These are phyloP conservation scores for Fusarium sp. DNA, from an alignment of 2,329 filamentous ascomycete genomes.

Conservation along the genomic window DNA sequence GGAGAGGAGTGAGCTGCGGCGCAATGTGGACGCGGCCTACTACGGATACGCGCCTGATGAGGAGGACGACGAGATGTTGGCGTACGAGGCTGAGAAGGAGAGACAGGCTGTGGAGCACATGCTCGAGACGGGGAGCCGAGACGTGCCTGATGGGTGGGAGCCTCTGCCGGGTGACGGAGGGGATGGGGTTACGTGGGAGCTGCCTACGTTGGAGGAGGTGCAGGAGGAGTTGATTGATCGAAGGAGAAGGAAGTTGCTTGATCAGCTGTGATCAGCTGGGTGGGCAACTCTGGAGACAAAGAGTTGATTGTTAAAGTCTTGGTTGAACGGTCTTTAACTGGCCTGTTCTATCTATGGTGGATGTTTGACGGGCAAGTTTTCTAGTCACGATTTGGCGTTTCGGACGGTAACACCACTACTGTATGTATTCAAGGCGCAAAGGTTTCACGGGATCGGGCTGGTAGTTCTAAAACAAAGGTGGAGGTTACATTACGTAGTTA, in stretches of 20 bases:
- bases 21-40: constrained; percentile 90
- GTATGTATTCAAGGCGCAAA: constrained; percentile 27
- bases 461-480: constrained; percentile 13
- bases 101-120: constrained; percentile 80
- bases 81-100: constrained; percentile 87
- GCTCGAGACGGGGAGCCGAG: constrained; percentile 65
- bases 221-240: constrained; percentile 92
- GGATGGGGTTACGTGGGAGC: constrained; percentile 83
- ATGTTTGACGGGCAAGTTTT: background rate
- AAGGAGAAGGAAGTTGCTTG: constrained; percentile 83
- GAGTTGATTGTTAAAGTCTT: background rate
- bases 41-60: constrained; percentile 96
- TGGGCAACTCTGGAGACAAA: background rate
- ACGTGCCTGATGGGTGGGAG: constrained; percentile 79
- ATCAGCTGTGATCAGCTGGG: constrained; percentile 68
- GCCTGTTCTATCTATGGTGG: background rate
- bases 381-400: constrained; percentile 25
- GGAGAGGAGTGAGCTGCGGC: constrained; percentile 75
- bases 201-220: constrained; percentile 92
- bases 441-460: background rate
- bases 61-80: constrained; percentile 84
- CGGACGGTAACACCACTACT: constrained; percentile 13
- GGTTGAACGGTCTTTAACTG: background rate
- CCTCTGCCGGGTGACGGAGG: constrained; percentile 87
- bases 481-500: background rate